Evolutionary conservation across 768 basidiomycete genomes (phyloP).

Genomic region (Hypholoma sublateritium): DNA sequence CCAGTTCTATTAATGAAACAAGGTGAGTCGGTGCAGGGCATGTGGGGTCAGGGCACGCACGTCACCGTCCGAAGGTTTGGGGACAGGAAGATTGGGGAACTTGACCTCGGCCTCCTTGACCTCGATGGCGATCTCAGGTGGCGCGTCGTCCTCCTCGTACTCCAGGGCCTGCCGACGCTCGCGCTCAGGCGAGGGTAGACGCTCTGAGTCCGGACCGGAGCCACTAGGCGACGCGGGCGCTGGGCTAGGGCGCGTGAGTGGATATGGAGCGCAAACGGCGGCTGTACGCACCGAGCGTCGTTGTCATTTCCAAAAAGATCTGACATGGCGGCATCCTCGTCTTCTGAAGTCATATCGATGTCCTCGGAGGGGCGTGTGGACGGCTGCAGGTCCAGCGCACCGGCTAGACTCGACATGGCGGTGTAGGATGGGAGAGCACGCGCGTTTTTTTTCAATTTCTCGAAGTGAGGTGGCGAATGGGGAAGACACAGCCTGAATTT

Average conservation of each 20-base stretch:
- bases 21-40: background rate
- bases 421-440: constrained; percentile 8
- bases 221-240: constrained; percentile 42
- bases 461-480: no score
- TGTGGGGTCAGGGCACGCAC: constrained; percentile 75
- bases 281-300: constrained; percentile 46
- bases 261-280: constrained; percentile 10
- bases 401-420: constrained; percentile 61
- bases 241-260: constrained; percentile 7
- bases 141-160: constrained; percentile 78
- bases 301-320: constrained; percentile 82
- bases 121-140: constrained; percentile 51
- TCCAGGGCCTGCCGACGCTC: constrained; percentile 72
- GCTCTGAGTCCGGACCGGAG: constrained; percentile 63
- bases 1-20: constrained; percentile 63
- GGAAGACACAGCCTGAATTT: no score
- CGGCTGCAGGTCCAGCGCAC: constrained; percentile 43
- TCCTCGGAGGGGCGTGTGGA: constrained; percentile 26
- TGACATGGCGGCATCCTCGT: constrained; percentile 60
- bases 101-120: constrained; percentile 70
- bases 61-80: constrained; percentile 77
- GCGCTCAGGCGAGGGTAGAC: constrained; percentile 58
- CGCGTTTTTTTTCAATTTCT: no score
- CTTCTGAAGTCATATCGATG: constrained; percentile 41
- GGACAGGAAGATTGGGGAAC: constrained; percentile 86